A percentile compares a stretch with the other conserved stretches of the same genome.
These are phyloP conservation scores for Acrocalymma vagum DNA, from an alignment of 2,329 filamentous ascomycete genomes.

Conservation along the genomic window DNA sequence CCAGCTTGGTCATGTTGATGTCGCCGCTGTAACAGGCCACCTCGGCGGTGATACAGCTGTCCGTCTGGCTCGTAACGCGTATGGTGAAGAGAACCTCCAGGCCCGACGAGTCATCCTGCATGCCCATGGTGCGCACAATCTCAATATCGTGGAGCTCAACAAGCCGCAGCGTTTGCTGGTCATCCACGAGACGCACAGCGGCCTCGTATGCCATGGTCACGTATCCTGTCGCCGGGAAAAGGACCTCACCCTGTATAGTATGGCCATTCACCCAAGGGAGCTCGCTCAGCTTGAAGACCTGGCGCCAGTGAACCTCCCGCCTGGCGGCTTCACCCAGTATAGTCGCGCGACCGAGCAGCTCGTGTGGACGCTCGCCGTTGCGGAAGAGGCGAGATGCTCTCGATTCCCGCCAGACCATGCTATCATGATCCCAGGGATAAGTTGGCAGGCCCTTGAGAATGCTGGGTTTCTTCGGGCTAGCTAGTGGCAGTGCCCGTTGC, in stretches of 20 bases:
- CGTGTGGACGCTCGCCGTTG: slow-evolving; percentile 16
- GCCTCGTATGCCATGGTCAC: slow-evolving; percentile 45
- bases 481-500: slow-evolving; percentile 1
- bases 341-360: slow-evolving; percentile 18
- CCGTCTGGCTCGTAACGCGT: slow-evolving; percentile 5
- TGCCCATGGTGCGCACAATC: slow-evolving; percentile 18
- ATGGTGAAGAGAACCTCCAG: slow-evolving; percentile 8
- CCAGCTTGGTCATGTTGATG: slow-evolving; percentile 8
- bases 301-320: slow-evolving; percentile 8
- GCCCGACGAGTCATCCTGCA: slow-evolving; percentile 12
- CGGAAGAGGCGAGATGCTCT: slow-evolving; percentile 12
- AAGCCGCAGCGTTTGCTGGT: slow-evolving; percentile 5
- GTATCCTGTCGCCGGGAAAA: slow-evolving; percentile 57
- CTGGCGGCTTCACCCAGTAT: too few relatives aligned
- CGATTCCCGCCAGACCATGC: slow-evolving; percentile 29
- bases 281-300: slow-evolving; percentile 11
- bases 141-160: slow-evolving; percentile 22
- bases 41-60: slow-evolving; percentile 11
- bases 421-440: slow-evolving; percentile 41
- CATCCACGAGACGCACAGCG: background rate
- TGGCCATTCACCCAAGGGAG: slow-evolving; percentile 20
- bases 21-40: slow-evolving; percentile 14
- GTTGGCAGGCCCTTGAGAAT: slow-evolving; percentile 23
- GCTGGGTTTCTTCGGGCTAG: slow-evolving; percentile 2
- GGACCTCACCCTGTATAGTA: slow-evolving; percentile 29